Base-by-base conservation (phyloP, 768 basidiomycete species). In the Lactarius sanguifluus region DNA sequence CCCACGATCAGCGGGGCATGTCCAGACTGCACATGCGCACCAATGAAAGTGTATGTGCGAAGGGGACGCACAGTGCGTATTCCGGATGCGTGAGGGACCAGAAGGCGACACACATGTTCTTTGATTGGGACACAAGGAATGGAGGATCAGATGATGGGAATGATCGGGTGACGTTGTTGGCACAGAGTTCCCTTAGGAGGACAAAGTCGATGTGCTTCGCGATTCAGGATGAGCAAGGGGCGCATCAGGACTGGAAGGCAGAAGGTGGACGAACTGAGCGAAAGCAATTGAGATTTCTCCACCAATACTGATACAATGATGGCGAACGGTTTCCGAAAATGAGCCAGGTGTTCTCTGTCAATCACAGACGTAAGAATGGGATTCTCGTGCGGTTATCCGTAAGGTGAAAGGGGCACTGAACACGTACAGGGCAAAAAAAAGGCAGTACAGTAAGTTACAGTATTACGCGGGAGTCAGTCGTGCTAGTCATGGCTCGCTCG, bases 41-140 rank as follows among this genome's bases (percentile, higher is more conserved):
- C 45, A 43, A 23, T 40, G 50, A 58, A 65, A 36, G 38, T 55
- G 52, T 38, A 13, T 13, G 28, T n/a, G 15, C 2, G 64, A 60
- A 34, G 25, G 41, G 28, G 32, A 81, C 87, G 78, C 77, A 92
- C 92, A 94, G 82, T 12, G 91, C 86, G 73, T 92, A 94, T 56
- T 87, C 85, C 32, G 86, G 85, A 72, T 90, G 87, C 59, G 90
- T 84, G 3, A 92, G 80, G 62, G 89, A 83, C 86, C 88, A 93
- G 72, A 91, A 82, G 41, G 81, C 89, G 69, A 93, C 84, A 74
- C 92, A 94, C 92, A 93, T 93, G 40, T 10, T 69, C 50, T 38
- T 54, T 38, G 36, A n/a, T 16, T 12, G 10, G 36, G 62, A 40
- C 43, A 58, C 57, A 66, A 57, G n/a, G 64, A 61, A 65, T 65